Conservation (phyloP, 2,329 filamentous ascomycete species). For the Paecilomyces formosus region DNA sequence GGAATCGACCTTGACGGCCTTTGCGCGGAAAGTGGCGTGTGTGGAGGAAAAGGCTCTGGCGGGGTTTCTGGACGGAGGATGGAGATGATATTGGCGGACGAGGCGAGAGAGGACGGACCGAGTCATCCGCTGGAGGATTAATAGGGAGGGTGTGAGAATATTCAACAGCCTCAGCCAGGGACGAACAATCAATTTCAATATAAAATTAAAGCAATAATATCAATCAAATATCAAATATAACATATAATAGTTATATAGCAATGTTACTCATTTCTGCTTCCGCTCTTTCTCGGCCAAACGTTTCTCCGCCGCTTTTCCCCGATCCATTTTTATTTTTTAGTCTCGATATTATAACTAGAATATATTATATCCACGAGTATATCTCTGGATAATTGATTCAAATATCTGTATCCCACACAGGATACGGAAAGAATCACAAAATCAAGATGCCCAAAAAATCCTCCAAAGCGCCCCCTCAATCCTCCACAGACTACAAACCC, state of each 20-base stretch:
- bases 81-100: conserved; percentile 21
- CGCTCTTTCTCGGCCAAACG: neutral
- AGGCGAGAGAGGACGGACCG: conserved; percentile 28
- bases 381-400: no score
- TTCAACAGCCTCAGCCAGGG: neutral
- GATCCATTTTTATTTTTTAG: neutral
- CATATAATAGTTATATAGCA: no score
- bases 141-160: conserved; percentile 8
- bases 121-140: conserved; percentile 29
- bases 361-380: no score
- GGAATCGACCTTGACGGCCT: conserved; percentile 25
- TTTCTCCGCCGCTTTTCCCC: neutral
- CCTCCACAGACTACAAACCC: conserved; percentile 46
- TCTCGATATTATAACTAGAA: neutral
- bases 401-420: no score
- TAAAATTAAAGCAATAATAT: no score
- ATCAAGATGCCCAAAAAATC: conserved; percentile 19
- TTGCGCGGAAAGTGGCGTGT: conserved; percentile 21
- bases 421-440: neutral
- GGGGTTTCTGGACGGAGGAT: conserved; percentile 14
- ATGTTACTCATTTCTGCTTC: no score
- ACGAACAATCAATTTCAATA: neutral
- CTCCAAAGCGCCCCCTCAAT: conserved; percentile 37
- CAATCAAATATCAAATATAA: no score
- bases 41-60: conserved; percentile 35